Conservation (phyloP, 2,329 filamentous ascomycete species). For the Xylaria sp. region DNA sequence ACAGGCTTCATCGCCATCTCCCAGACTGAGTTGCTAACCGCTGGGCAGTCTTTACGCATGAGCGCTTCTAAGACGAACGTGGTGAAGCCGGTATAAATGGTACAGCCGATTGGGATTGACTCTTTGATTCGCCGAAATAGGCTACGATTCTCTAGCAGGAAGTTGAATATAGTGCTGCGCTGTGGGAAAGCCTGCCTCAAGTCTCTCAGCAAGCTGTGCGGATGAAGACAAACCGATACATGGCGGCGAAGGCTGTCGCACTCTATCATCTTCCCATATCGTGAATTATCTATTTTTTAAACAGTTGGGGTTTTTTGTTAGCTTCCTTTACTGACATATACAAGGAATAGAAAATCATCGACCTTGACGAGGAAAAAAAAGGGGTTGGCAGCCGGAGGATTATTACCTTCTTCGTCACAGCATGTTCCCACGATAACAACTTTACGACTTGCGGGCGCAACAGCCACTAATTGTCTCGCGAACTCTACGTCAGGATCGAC, state of each 20-base stretch:
- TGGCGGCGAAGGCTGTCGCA: not conserved
- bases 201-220: constrained; percentile 42
- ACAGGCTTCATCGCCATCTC: constrained; percentile 40
- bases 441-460: constrained; percentile 28
- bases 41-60: constrained; percentile 32
- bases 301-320: not conserved
- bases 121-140: constrained; percentile 45
- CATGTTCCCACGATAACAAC: constrained; percentile 25
- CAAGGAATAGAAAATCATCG: not conserved
- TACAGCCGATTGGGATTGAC: constrained; percentile 43
- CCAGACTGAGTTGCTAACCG: constrained; percentile 38
- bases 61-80: constrained; percentile 24
- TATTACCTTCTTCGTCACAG: constrained; percentile 19
- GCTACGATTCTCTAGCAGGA: constrained; percentile 44
- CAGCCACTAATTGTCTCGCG: constrained; percentile 41
- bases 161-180: constrained; percentile 48
- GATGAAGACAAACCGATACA: constrained; percentile 43
- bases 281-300: constrained; percentile 17
- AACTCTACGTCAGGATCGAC: constrained; percentile 51
- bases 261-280: constrained; percentile 39
- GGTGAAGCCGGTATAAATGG: constrained; percentile 40
- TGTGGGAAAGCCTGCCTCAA: constrained; percentile 46
- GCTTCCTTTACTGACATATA: not conserved
- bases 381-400: not conserved
- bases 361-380: constrained; percentile 17